Percentiles rank a stretch among this genome's conserved stretches.
These are phyloP conservation scores for Erigeron canadensis DNA, from an alignment of 129 eudicot species.

Conservation along the genomic window DNA sequence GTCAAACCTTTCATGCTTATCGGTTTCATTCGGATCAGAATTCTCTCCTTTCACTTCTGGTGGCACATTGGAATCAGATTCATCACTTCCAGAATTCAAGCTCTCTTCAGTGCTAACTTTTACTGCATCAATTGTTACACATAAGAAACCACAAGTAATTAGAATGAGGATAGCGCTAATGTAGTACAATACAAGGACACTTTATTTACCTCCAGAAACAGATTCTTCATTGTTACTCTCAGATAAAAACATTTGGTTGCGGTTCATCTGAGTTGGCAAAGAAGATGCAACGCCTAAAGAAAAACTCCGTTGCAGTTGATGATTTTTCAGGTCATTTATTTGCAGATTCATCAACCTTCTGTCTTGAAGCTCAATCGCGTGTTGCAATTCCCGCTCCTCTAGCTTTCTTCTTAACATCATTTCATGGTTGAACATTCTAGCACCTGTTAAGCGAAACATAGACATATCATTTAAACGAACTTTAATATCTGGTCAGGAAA, in stretches of 20 bases:
- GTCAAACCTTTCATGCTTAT: conserved; percentile 58
- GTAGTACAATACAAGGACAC: not conserved
- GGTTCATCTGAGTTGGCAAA: conserved; percentile 48
- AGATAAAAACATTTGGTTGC: conserved; percentile 25
- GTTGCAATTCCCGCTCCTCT: conserved; percentile 82
- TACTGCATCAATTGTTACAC: conserved; percentile 30
- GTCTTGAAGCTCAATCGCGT: conserved; percentile 76
- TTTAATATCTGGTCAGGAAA: not conserved
- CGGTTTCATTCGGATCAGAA: conserved; percentile 31
- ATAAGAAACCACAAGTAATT: not conserved
- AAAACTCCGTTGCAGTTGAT: conserved; percentile 48
- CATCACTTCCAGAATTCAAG: conserved; percentile 28
- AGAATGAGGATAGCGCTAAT: not conserved
- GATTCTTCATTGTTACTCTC: conserved; percentile 39
- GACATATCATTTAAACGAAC: not conserved
- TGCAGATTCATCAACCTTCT: conserved; percentile 78
- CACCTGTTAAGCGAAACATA: conserved; percentile 39
- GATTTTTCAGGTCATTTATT: conserved; percentile 53
- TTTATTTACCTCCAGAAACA: conserved; percentile 38
- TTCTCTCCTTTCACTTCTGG: conserved; percentile 38
- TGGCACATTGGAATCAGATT: conserved; percentile 30
- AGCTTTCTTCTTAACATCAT: conserved; percentile 70
- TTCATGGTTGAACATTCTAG: conserved; percentile 71
- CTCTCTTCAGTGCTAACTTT: conserved; percentile 35
- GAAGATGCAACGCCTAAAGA: conserved; percentile 31